Evolutionary conservation across 2,329 filamentous ascomycete genomes (phyloP), one percentile per base, ranked within the genome.

Genomic region (Endothia cerciana): DNA sequence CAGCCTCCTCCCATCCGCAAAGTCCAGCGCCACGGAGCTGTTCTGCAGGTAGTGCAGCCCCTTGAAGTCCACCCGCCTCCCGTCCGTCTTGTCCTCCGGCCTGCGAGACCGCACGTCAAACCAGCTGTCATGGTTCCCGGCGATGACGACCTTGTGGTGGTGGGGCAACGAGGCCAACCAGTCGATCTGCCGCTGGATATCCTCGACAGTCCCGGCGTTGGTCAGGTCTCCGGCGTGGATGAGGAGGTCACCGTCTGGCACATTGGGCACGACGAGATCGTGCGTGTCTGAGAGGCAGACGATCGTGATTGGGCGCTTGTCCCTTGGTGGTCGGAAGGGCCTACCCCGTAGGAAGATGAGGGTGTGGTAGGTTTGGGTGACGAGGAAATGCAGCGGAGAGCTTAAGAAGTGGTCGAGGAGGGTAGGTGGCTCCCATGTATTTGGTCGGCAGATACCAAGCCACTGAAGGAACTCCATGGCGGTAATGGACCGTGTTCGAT

Each of bases 281-380:
- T 97, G 94, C 0, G 94, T 97, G 78, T 97, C 94, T 11, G 93
- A 94, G 69, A 97, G 87, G 78, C 92, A 97, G 69, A 97, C 91
- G 33, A 97, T 84, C 67, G 89, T 88, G 73, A 97, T 86, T 0
- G 80, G 81, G 64, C 80, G 40, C 7, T 65, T 81, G 64, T 82
- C 79, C 40, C 80, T 80, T 2, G 87, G 83, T 13, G 89, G 86
- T 19, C 76, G 80, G 70, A 88, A 86, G 0, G 91, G 87, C 13
- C 82, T 77, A 1, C 91, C 89, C 36, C 92, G 90, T 3, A 97
- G 83, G 71, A 82, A 81, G 43, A 90, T 84, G 64, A 94, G 78
- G 58, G 90, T 62, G 65, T 82, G 80, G 78, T 94, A 91, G 67
- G 92, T 73, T 49, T 85, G 80, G 67, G 85, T 82, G 68, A 90